Conservation (phyloP, 2,329 filamentous ascomycete genomes). For the Lachnellula hyalina region DNA sequence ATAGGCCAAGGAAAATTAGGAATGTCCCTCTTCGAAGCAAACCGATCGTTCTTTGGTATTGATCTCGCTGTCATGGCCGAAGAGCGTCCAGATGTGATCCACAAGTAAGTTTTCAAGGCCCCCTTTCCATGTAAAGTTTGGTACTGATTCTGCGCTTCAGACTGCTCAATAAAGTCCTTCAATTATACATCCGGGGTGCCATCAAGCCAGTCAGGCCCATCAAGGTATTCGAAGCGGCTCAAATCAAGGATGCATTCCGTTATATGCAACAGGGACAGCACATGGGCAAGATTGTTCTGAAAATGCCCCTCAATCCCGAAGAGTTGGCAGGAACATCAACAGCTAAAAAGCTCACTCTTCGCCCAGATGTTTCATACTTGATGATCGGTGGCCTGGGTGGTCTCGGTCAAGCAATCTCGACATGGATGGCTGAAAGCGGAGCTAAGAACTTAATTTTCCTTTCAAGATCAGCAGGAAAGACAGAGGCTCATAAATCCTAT, state of each 20-base stretch:
- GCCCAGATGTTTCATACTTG: conserved; percentile 29
- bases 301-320: conserved; percentile 17
- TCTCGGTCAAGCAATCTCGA: conserved; percentile 34
- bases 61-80: conserved; percentile 16
- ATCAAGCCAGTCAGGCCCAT: conserved; percentile 26
- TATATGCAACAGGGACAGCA: conserved; percentile 11
- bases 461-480: conserved; percentile 35
- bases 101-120: conserved; percentile 2
- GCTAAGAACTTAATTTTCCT: conserved; percentile 36
- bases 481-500: conserved; percentile 6
- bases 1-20: conserved; percentile 18
- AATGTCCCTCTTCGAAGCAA: conserved; percentile 28
- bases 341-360: not conserved
- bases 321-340: not conserved
- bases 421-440: conserved; percentile 34
- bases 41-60: conserved; percentile 19
- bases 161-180: conserved; percentile 2
- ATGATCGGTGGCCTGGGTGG: conserved; percentile 39
- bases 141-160: not conserved
- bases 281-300: conserved; percentile 11
- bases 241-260: conserved; percentile 11
- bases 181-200: not conserved
- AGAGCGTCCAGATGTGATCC: not conserved
- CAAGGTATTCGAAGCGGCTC: conserved; percentile 31
- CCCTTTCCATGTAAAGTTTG: not conserved